phyloP scores from a whole-genome alignment of 2,329 filamentous ascomycete genomes.

The Colletotrichum graminicola region DNA sequence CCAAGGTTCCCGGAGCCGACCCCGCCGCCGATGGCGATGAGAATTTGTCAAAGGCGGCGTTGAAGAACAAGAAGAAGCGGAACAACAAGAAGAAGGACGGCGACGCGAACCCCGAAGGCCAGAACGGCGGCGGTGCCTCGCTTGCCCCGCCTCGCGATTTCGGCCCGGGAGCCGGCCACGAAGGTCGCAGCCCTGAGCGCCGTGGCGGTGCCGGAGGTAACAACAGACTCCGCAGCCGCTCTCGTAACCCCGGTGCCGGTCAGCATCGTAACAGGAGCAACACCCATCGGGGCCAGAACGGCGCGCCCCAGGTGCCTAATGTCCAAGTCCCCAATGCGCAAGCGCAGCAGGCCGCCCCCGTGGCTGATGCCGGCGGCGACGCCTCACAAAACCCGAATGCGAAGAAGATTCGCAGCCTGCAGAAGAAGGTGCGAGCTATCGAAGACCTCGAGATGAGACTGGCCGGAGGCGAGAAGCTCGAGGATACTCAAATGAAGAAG shows the following conservation, averaged over 20 bases:
- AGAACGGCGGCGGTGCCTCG: constrained; percentile 60
- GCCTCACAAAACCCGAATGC: constrained; percentile 77
- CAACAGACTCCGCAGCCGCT: constrained; percentile 65
- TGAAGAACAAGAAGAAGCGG: constrained; percentile 99
- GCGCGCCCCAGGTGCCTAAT: constrained; percentile 42
- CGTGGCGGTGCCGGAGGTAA: constrained; percentile 58
- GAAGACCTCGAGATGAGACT: constrained; percentile 98
- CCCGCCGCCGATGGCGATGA: constrained; percentile 75
- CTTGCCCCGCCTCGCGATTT: constrained; percentile 60
- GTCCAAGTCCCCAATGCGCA: constrained; percentile 47
- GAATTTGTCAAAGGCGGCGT: constrained; percentile 82
- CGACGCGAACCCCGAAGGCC: constrained; percentile 68
- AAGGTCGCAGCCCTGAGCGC: constrained; percentile 76
- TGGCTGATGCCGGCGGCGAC: constrained; percentile 52
- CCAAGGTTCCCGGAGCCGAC: constrained; percentile 72
- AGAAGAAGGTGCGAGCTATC: constrained; percentile 98
- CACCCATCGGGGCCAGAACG: constrained; percentile 57
- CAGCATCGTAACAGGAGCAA: constrained; percentile 65
- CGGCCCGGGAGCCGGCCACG: constrained; percentile 48
- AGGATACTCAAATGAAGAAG: constrained; percentile 99
- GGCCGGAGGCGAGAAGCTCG: constrained; percentile 93
- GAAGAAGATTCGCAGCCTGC: constrained; percentile 92
- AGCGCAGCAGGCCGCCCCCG: constrained; percentile 44
- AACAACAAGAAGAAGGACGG: constrained; percentile 90
- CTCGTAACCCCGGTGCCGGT: constrained; percentile 62